Evolutionary conservation across 805 yeast genomes (phyloP), one percentile per base, ranked within the genome.

Genomic region (Saccharomycopsis selenospora): DNA sequence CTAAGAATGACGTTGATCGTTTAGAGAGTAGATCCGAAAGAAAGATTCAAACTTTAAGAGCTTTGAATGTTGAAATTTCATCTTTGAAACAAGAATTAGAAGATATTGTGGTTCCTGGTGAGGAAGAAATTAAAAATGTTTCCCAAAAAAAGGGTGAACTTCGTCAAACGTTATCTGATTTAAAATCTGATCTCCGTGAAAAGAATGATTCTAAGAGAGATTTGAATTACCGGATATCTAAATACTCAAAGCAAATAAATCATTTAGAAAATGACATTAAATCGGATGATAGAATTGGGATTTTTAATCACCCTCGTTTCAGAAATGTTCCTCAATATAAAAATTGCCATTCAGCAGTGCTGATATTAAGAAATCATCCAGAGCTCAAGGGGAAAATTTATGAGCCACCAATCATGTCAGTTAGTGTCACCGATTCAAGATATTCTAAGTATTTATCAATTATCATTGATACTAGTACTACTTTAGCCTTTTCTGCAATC

Each of bases 381-480:
- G 59, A 61, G 4, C 68, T 80, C 44, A 59, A 63, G 42, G 64
- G 65, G 0, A 61, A 64, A 10, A 76, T 85, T 47, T 77, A 69
- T 49, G 95, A 85, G 58, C 95, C 96, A 1, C 90, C 97, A 0
- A 63, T 82, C 6, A 67, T 88, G 24, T 71, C 84, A 0, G 70
- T 91, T 20, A 69, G 75, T 3, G 76, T 82, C 0, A 69, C 68
- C 1, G 75, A 80, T 49, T 61, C 65, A 7, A 55, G 61, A 7
- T 74, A 72, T 56, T 81, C 85, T 0, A 68, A 72, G 7, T 77
- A 75, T 49, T 61, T 88, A 46, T 85, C 80, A 44, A 70, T 75
- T 43, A 68, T 78, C 4, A 71, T 85, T 5, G 79, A 76, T 45
- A 63, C 64, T 40, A 70, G 71, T 46, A 75, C 84, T 14, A 63